Conservation (phyloP, 73 alveolate genomes). For the Urostyla sp. region DNA sequence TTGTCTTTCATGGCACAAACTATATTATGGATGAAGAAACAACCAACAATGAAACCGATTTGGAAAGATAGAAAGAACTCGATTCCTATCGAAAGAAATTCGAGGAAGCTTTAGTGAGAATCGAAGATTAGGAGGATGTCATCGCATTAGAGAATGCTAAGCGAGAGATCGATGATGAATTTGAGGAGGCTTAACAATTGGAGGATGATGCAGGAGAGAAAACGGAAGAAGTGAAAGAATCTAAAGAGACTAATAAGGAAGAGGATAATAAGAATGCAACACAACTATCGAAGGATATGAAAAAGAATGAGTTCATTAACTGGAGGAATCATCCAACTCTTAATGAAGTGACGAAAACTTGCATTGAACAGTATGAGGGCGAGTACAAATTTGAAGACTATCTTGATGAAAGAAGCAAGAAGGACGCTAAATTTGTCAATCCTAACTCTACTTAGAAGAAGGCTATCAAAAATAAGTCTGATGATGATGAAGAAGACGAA, state of each 20-base stretch:
- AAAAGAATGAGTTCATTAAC: constrained; percentile 50
- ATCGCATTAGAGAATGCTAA: constrained; percentile 77
- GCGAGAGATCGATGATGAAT: constrained; percentile 82
- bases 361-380: constrained; percentile 48
- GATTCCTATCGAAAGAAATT: constrained; percentile 76
- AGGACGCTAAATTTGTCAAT: constrained; percentile 62
- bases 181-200: constrained; percentile 69
- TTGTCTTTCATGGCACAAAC: constrained; percentile 54
- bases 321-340: constrained; percentile 53
- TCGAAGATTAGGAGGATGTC: constrained; percentile 90
- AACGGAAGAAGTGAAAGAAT: constrained; percentile 31
- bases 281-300: constrained; percentile 33
- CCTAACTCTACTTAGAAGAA: constrained; percentile 64
- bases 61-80: constrained; percentile 73
- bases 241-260: not conserved
- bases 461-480: constrained; percentile 42
- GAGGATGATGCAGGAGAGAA: constrained; percentile 7
- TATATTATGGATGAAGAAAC: constrained; percentile 57
- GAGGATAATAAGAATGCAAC: constrained; percentile 19
- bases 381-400: constrained; percentile 51
- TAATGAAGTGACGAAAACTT: constrained; percentile 52
- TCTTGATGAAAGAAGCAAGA: constrained; percentile 60
- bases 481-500: constrained; percentile 39
- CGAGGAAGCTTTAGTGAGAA: constrained; percentile 82
- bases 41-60: constrained; percentile 74